These are phyloP conservation scores for Annulohypoxylon stygium DNA, from an alignment of 495 filamentous ascomycete species.

Conservation along the genomic window DNA sequence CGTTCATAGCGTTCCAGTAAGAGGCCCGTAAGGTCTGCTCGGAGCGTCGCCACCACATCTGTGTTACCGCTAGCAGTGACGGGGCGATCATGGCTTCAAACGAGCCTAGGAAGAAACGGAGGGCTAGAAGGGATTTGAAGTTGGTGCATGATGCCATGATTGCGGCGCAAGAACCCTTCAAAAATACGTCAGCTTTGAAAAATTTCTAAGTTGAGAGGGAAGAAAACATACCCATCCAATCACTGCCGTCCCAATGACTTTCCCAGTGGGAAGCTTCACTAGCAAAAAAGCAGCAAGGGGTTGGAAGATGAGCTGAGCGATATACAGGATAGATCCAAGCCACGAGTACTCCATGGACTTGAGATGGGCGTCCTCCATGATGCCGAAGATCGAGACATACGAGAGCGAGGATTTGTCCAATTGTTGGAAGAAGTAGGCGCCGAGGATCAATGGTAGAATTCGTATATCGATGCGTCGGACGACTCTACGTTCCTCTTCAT, in stretches of 20 bases:
- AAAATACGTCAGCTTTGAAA: not conserved
- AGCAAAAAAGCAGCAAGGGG: constrained; percentile 61
- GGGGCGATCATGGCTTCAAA: constrained; percentile 64
- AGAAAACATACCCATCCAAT: constrained; percentile 53
- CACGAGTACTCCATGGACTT: constrained; percentile 63
- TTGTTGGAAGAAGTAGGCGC: constrained; percentile 67
- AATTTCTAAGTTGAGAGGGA: not conserved
- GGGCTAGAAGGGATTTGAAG: constrained; percentile 60
- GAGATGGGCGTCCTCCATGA: constrained; percentile 63
- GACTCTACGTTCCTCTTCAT: constrained; percentile 57
- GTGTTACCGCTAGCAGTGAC: constrained; percentile 64
- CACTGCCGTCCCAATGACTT: constrained; percentile 58
- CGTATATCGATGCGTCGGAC: constrained; percentile 61
- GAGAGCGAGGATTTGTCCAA: constrained; percentile 67
- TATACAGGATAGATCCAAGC: constrained; percentile 61
- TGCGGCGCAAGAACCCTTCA: constrained; percentile 53
- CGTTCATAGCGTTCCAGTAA: constrained; percentile 68
- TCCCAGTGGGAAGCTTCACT: constrained; percentile 64
- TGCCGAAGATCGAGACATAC: constrained; percentile 68
- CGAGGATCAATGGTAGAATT: constrained; percentile 64
- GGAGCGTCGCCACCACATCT: constrained; percentile 68
- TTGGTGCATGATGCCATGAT: constrained; percentile 58
- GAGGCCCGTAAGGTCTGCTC: constrained; percentile 65
- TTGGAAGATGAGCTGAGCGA: constrained; percentile 62
- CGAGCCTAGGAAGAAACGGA: constrained; percentile 58